These are phyloP conservation scores for Colletotrichum tofieldiae DNA, from an alignment of 2,329 filamentous ascomycete genomes.

Conservation along the genomic window DNA sequence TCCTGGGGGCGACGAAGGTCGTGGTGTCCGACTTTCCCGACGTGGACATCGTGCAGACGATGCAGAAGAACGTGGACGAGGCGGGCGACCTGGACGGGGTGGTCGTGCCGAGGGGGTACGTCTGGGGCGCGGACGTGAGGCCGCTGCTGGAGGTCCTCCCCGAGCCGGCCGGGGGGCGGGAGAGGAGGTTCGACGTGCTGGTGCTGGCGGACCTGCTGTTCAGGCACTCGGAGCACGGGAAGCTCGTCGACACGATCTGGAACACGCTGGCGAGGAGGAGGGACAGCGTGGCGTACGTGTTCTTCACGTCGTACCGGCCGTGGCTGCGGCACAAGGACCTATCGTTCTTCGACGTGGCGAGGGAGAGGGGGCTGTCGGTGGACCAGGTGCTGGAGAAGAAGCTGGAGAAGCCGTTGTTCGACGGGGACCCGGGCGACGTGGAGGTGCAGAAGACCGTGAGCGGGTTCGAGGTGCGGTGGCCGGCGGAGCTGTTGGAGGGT, in stretches of 20 bases:
- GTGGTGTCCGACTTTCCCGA: slow-evolving; percentile 95
- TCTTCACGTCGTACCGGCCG: slow-evolving; percentile 94
- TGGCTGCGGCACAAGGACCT: slow-evolving; percentile 91
- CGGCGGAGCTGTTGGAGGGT: slow-evolving; percentile 53
- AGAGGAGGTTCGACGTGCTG: slow-evolving; percentile 79
- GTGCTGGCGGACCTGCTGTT: slow-evolving; percentile 93
- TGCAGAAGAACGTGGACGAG: slow-evolving; percentile 81
- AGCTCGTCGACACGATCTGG: slow-evolving; percentile 81
- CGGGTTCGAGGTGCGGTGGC: slow-evolving; percentile 82
- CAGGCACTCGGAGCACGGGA: slow-evolving; percentile 88
- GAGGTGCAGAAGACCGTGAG: slow-evolving; percentile 86
- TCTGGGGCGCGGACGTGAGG: slow-evolving; percentile 82
- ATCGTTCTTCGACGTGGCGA: slow-evolving; percentile 86
- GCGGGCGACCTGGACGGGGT: slow-evolving; percentile 52
- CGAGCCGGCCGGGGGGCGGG: slow-evolving; percentile 22
- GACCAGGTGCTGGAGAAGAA: slow-evolving; percentile 85
- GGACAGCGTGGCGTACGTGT: slow-evolving; percentile 81
- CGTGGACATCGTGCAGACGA: slow-evolving; percentile 83
- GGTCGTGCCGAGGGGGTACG: slow-evolving; percentile 79
- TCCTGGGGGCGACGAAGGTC: slow-evolving; percentile 78
- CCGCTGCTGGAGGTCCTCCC: slow-evolving; percentile 73
- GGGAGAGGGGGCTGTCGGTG: slow-evolving; percentile 80
- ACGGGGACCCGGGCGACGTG: slow-evolving; percentile 89
- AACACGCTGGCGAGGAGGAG: slow-evolving; percentile 72
- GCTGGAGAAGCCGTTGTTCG: slow-evolving; percentile 91